Percentiles rank a stretch among this genome's conserved stretches.
These are phyloP conservation scores for Salix brachista DNA, from an alignment of 345 rosid genomes.

Conservation along the genomic window DNA sequence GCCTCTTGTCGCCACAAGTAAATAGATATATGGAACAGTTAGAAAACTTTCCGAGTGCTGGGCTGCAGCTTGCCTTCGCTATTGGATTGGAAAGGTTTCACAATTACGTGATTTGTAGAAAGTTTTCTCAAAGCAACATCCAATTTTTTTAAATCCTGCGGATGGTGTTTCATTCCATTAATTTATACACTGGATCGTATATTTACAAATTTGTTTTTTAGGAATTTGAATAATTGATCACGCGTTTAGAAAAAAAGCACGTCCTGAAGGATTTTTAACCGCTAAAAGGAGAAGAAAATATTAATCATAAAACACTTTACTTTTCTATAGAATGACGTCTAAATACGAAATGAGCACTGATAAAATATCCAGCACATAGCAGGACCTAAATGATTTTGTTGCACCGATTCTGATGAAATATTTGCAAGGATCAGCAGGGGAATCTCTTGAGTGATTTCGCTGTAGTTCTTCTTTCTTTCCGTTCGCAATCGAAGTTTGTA, in stretches of 20 bases:
- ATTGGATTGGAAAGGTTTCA: not conserved
- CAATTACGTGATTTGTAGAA: not conserved
- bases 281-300: too few relatives aligned
- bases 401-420: not conserved
- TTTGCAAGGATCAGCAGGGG: not conserved
- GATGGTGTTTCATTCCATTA: not conserved
- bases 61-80: not conserved
- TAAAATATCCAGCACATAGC: not conserved
- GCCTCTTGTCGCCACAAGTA: not conserved
- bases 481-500: not conserved
- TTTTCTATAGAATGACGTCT: too few relatives aligned
- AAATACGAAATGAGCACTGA: not conserved
- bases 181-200: too few relatives aligned
- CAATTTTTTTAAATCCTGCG: not conserved
- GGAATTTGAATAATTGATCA: too few relatives aligned
- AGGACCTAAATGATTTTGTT: not conserved
- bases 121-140: not conserved
- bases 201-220: too few relatives aligned
- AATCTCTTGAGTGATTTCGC: not conserved
- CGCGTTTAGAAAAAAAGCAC: too few relatives aligned
- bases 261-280: too few relatives aligned
- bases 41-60: not conserved
- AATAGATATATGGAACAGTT: not conserved
- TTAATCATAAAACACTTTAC: too few relatives aligned
- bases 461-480: not conserved